Base-by-base conservation (phyloP, 192 early-diverging fungal genomes). In the Mortierella hygrophila region DNA sequence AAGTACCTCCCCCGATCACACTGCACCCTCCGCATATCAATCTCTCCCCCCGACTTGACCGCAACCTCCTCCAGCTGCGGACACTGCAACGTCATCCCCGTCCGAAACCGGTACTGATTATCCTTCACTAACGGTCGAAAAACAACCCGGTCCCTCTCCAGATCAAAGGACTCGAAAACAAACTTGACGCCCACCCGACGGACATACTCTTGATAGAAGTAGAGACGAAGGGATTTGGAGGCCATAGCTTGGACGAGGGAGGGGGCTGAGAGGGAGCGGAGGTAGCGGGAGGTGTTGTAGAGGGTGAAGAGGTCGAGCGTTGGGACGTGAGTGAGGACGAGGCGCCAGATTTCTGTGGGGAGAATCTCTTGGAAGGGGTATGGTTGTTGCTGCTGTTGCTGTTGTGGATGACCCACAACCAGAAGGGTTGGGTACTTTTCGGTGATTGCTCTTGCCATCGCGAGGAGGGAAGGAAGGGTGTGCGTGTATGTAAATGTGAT, bases 131-230 rank as follows among this genome's bases (percentile, higher is more conserved):
- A 23, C 23, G 79, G 78, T 18, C 75, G 70, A 60, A 78, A 86
- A 23, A 86, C 74, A 26, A 86, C 72, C 11, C 84, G 77, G 69
- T 86, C 84, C 29, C 75, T 41, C 49, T 65, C 72, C 11, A 86
- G 47, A 29, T 86, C 84, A 81, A 81, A 86, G 42, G 76, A 75
- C 23, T 86, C 84, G 40, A 86, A 86, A 10, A 74, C 84, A 65
- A 86, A 81, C 52, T 60, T 57, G 79, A 86, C 74, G 1, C 79
- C 75, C 18, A 86, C 72, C 6, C 84, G 79, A 23, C 77, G 84
- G 38, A 86, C 72, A 18, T 86, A 86, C 16, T 86, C 84, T 68
- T 86, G 84, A 47, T 86, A 86, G 37, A 86, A 70, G 41, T 74
- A 86, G 5, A 86, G 76, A 7, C 79, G 70, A 6, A 78, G 38